These are phyloP conservation scores for Tylopilus felleus DNA, from an alignment of 768 basidiomycete species.

Conservation along the genomic window DNA sequence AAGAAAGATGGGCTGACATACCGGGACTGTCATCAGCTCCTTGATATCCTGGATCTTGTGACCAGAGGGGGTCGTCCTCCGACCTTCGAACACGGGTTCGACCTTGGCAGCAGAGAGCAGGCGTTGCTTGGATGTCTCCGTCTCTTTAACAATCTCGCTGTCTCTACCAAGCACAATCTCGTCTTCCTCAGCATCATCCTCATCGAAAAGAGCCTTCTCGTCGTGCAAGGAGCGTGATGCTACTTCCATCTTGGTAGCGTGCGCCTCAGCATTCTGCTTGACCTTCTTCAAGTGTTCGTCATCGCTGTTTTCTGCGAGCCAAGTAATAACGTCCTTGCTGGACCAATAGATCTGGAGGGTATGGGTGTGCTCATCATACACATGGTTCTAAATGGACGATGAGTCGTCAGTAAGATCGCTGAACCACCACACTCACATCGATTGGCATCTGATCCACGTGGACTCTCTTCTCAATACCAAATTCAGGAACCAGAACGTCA, in stretches of 20 bases:
- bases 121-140: constrained; percentile 75
- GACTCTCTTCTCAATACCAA: constrained; percentile 98
- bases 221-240: constrained; percentile 81
- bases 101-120: constrained; percentile 71
- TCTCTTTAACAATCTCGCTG: constrained; percentile 35
- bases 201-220: constrained; percentile 84
- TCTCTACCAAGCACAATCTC: constrained; percentile 76
- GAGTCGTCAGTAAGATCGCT: constrained; percentile 4
- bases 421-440: constrained; percentile 54
- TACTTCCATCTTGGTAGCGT: constrained; percentile 89
- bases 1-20: constrained; percentile 38
- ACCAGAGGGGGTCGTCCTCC: constrained; percentile 67
- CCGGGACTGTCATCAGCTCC: constrained; percentile 91
- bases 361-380: constrained; percentile 93
- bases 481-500: constrained; percentile 93
- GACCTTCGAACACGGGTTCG: constrained; percentile 79
- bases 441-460: constrained; percentile 99
- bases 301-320: constrained; percentile 93
- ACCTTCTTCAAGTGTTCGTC: constrained; percentile 96
- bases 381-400: constrained; percentile 68
- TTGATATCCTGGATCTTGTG: constrained; percentile 95
- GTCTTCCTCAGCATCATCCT: constrained; percentile 78
- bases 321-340: constrained; percentile 86
- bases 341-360: constrained; percentile 97
- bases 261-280: constrained; percentile 87